A percentile compares a stretch with the other conserved stretches of the same genome.
phyloP scores from a whole-genome alignment of 2,329 filamentous ascomycete genomes.

The Talaromyces pinophilus region DNA sequence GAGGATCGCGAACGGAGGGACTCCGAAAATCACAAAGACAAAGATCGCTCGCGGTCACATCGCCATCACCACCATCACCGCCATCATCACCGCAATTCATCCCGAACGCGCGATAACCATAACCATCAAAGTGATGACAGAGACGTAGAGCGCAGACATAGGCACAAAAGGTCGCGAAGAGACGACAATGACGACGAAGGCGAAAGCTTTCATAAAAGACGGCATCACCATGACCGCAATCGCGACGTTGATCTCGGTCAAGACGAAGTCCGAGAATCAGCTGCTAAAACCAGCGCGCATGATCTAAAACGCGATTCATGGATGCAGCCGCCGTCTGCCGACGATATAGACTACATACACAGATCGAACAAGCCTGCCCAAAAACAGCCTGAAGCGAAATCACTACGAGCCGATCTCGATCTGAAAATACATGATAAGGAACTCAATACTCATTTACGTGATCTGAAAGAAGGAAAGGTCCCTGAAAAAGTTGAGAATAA shows the following conservation, averaged over 20 bases:
- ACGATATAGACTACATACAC: conserved; percentile 76
- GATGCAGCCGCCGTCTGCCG: conserved; percentile 85
- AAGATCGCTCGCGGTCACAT: conserved; percentile 40
- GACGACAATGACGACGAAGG: conserved; percentile 42
- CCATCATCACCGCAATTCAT: conserved; percentile 47
- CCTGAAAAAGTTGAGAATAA: conserved; percentile 57
- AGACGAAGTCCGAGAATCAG: conserved; percentile 43
- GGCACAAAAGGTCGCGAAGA: conserved; percentile 19
- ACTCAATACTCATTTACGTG: conserved; percentile 70
- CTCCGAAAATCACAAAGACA: conserved; percentile 32
- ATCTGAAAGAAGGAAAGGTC: conserved; percentile 60
- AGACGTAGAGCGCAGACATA: conserved; percentile 17
- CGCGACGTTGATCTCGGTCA: conserved; percentile 48
- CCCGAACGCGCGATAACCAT: conserved; percentile 35
- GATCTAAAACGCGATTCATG: conserved; percentile 74
- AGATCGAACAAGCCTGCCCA: conserved; percentile 61
- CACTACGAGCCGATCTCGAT: conserved; percentile 60
- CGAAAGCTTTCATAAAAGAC: conserved; percentile 38
- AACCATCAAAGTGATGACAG: conserved; percentile 45
- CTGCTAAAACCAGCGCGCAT: conserved; percentile 27
- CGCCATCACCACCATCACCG: conserved; percentile 38
- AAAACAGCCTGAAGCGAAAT: conserved; percentile 42
- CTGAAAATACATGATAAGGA: conserved; percentile 77
- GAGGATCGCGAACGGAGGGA: conserved; percentile 52
- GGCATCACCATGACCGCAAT: conserved; percentile 16